phyloP scores from a whole-genome alignment of 768 basidiomycete species.

The Royoungia palumana region DNA sequence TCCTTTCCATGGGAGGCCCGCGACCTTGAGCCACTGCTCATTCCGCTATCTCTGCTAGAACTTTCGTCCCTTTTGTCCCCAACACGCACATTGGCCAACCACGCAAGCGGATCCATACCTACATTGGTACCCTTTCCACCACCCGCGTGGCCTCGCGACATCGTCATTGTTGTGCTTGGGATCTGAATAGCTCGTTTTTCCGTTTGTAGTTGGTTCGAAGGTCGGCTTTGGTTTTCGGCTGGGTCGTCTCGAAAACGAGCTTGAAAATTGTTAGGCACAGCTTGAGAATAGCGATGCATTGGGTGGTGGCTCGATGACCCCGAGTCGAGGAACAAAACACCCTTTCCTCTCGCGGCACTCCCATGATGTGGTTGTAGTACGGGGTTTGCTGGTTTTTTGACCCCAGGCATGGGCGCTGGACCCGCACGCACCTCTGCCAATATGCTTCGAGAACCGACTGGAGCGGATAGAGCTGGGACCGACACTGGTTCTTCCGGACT shows the following conservation, averaged over 20 bases:
- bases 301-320: constrained; percentile 31
- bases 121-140: constrained; percentile 52
- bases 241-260: constrained; percentile 13
- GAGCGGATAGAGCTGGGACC: constrained; percentile 57
- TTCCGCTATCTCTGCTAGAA: constrained; percentile 50
- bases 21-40: constrained; percentile 43
- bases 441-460: constrained; percentile 62
- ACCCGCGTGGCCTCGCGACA: constrained; percentile 44
- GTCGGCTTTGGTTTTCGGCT: constrained; percentile 7
- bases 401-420: constrained; percentile 27
- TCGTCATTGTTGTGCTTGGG: constrained; percentile 35
- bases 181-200: constrained; percentile 21
- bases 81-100: constrained; percentile 75
- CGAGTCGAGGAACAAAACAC: constrained; percentile 27
- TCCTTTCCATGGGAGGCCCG: constrained; percentile 29
- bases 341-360: constrained; percentile 33
- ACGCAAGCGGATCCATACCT: constrained; percentile 69
- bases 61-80: constrained; percentile 53
- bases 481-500: constrained; percentile 41
- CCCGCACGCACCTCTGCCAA: constrained; percentile 68
- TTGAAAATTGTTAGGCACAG: constrained; percentile 8
- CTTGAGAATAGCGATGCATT: constrained; percentile 31
- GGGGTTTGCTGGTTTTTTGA: constrained; percentile 23
- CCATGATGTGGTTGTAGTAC: constrained; percentile 33
- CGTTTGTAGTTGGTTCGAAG: constrained; percentile 3